Evolutionary conservation across 352 stramenopile genomes (phyloP).

Genomic region (Globisporangium paddicum): DNA sequence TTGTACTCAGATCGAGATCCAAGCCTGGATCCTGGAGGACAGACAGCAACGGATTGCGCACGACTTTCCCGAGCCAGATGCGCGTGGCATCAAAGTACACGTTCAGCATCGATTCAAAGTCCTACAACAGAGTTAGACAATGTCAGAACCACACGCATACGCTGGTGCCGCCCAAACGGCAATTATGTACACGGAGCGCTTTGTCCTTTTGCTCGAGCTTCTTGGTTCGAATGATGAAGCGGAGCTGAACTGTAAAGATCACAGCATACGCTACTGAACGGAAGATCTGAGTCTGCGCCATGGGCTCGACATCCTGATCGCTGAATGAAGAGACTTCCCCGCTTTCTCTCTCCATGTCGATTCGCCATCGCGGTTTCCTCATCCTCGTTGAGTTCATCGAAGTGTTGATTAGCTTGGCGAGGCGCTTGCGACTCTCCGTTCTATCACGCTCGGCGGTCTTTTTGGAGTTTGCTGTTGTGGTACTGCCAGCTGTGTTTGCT

Average conservation of each 20-base stretch:
- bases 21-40: conserved; percentile 46
- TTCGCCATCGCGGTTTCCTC: conserved; percentile 44
- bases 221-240: conserved; percentile 28
- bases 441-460: conserved; percentile 27
- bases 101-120: conserved; percentile 54
- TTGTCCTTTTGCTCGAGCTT: conserved; percentile 34
- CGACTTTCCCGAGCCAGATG: conserved; percentile 51
- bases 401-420: conserved; percentile 32
- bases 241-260: conserved; percentile 20
- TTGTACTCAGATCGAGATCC: conserved; percentile 40
- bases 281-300: conserved; percentile 35
- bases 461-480: neutral
- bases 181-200: conserved; percentile 18
- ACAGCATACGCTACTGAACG: conserved; percentile 32
- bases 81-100: conserved; percentile 68
- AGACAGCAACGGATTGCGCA: conserved; percentile 39
- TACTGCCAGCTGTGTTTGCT: neutral
- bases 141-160: neutral
- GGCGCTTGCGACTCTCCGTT: conserved; percentile 33
- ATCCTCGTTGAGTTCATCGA: conserved; percentile 21
- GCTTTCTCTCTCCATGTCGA: conserved; percentile 30
- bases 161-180: no score
- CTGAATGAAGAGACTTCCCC: conserved; percentile 25
- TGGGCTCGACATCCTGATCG: conserved; percentile 16
- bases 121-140: conserved; percentile 17